A percentile compares a stretch with the other conserved stretches of the same genome.
Conservation (phyloP, 176 grass and related monocot species). For the Bolboschoenus planiculmis region DNA sequence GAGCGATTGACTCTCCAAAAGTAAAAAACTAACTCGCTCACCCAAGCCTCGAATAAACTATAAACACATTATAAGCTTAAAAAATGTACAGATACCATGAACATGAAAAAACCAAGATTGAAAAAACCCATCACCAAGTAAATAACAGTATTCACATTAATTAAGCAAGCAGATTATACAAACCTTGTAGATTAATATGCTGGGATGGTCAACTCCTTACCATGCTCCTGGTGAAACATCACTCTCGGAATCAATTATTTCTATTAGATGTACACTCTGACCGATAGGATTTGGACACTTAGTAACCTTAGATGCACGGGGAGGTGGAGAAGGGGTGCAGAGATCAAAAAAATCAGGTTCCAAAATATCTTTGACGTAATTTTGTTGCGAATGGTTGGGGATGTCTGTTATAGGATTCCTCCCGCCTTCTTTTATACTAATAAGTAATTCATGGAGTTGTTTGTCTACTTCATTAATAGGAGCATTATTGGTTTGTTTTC, state of each 20-base stretch:
- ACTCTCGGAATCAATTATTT: slow-evolving; percentile 36
- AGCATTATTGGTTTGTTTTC: slow-evolving; percentile 37
- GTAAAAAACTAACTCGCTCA: neutral
- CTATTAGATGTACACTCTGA: slow-evolving; percentile 28
- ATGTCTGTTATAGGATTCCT: slow-evolving; percentile 11
- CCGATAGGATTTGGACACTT: slow-evolving; percentile 24
- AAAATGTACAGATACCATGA: neutral
- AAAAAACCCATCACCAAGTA: neutral
- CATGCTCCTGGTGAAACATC: slow-evolving; percentile 43
- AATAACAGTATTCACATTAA: slow-evolving; percentile 4
- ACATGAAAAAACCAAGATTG: neutral
- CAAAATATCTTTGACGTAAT: neutral
- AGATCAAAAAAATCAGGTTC: slow-evolving; percentile 44
- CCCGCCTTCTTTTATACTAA: slow-evolving; percentile 41
- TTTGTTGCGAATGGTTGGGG: slow-evolving; percentile 1
- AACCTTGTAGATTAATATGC: slow-evolving; percentile 42
- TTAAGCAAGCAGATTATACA: slow-evolving; percentile 33
- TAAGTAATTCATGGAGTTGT: slow-evolving; percentile 46
- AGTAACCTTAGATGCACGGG: slow-evolving; percentile 35
- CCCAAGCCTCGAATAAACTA: neutral
- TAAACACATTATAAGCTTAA: neutral
- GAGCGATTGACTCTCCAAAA: neutral
- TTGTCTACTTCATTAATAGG: slow-evolving; percentile 45
- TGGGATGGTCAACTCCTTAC: slow-evolving; percentile 37
- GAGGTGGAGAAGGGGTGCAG: slow-evolving; percentile 46